Evolutionary conservation across 495 filamentous ascomycete species (phyloP).

Genomic region (Copromyces sp.): DNA sequence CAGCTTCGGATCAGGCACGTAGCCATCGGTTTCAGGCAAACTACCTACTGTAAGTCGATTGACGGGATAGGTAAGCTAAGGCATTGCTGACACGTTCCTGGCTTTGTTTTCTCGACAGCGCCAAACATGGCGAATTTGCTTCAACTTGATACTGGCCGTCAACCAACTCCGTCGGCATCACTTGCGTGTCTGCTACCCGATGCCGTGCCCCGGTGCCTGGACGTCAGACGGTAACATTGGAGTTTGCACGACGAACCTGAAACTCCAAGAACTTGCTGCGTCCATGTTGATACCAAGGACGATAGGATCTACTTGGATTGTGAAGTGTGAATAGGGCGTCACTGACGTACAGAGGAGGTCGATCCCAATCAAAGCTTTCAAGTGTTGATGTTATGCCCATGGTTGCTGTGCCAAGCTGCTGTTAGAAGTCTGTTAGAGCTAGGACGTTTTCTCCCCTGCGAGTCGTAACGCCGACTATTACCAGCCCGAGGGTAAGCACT

Average conservation of each 20-base stretch:
- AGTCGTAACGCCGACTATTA: neutral
- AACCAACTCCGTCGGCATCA: neutral
- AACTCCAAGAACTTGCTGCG: neutral
- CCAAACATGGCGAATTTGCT: neutral
- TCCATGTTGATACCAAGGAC: neutral
- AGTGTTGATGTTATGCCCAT: neutral
- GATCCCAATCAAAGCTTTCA: neutral
- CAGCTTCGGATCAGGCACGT: neutral
- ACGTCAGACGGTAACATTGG: neutral
- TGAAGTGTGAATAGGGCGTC: neutral
- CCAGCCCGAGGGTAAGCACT: neutral
- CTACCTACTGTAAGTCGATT: neutral
- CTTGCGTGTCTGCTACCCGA: neutral
- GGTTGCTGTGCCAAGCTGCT: neutral
- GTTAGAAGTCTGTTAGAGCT: neutral
- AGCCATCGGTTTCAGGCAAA: neutral
- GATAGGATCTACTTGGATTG: neutral
- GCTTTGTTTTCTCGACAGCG: neutral
- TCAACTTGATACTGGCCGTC: neutral
- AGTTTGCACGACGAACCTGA: neutral
- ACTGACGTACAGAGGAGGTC: neutral
- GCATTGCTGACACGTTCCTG: neutral
- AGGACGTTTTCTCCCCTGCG: accelerated
- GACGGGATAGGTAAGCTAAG: neutral
- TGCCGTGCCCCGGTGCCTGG: neutral